phyloP scores from a whole-genome alignment of 768 basidiomycete genomes.

The Mycena rosella region DNA sequence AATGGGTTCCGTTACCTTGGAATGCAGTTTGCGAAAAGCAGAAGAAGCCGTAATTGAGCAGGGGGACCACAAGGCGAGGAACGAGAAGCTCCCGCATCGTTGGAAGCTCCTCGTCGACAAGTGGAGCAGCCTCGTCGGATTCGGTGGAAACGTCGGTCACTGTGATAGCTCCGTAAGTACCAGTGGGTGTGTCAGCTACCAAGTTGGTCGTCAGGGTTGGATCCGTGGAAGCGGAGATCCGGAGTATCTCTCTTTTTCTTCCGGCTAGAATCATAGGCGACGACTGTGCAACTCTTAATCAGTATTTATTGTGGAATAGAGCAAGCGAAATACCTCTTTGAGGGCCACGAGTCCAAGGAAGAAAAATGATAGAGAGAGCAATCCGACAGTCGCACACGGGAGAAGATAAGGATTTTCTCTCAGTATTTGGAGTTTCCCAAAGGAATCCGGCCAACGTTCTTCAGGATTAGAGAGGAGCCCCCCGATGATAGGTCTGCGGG shows the following conservation, averaged over 20 bases:
- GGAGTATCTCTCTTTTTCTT: slow-evolving; percentile 11
- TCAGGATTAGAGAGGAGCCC: slow-evolving; percentile 44
- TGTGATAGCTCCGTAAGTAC: slow-evolving; percentile 28
- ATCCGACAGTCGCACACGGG: slow-evolving; percentile 43
- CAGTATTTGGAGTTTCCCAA: slow-evolving; percentile 41
- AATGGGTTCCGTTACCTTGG: slow-evolving; percentile 16
- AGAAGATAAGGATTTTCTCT: slow-evolving; percentile 47
- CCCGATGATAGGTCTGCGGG: slow-evolving; percentile 39
- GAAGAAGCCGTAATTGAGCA: slow-evolving; percentile 38
- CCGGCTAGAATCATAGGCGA: slow-evolving; percentile 29
- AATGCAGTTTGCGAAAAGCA: slow-evolving; percentile 38
- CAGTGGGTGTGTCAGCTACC: slow-evolving; percentile 3
- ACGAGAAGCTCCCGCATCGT: slow-evolving; percentile 33
- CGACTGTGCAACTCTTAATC: slow-evolving; percentile 20
- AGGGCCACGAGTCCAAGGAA: slow-evolving; percentile 38
- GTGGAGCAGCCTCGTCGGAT: neutral
- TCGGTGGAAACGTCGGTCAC: neutral
- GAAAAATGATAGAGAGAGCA: slow-evolving; percentile 38
- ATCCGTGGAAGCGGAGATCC: slow-evolving; percentile 12
- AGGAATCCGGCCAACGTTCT: slow-evolving; percentile 40
- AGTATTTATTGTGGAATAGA: neutral
- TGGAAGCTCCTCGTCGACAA: slow-evolving; percentile 25
- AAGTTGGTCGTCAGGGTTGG: slow-evolving; percentile 25
- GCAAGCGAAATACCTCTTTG: slow-evolving; percentile 42
- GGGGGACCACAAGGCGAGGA: slow-evolving; percentile 33